A percentile compares a stretch with the other conserved stretches of the same genome.
phyloP scores from a whole-genome alignment of 2,329 filamentous ascomycete species.

The Trichophyton schoenleinii region DNA sequence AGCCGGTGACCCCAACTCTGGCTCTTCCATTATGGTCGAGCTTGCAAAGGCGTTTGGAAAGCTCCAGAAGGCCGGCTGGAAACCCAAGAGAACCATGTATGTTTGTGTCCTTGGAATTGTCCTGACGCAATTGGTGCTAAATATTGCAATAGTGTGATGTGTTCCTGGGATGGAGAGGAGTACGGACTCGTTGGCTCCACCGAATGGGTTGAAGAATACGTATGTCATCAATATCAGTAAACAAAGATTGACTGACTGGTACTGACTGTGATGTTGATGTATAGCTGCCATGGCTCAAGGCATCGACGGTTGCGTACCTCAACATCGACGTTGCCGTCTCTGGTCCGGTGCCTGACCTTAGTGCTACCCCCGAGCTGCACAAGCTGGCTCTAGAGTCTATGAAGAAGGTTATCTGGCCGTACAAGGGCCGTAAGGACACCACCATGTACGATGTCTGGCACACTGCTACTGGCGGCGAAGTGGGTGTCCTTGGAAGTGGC shows the following conservation, averaged over 20 bases:
- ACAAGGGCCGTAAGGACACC: conserved; percentile 24
- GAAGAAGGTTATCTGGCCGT: conserved; percentile 34
- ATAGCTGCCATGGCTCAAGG: conserved; percentile 34
- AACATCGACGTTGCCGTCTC: conserved; percentile 41
- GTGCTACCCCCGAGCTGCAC: conserved; percentile 32
- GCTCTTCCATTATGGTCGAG: conserved; percentile 39
- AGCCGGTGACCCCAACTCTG: conserved; percentile 42
- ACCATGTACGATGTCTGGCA: conserved; percentile 38
- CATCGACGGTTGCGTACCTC: conserved; percentile 36
- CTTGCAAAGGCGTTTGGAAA: conserved; percentile 39
- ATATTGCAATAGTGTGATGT: conserved; percentile 16
- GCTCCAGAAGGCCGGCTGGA: conserved; percentile 39
- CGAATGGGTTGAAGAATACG: conserved; percentile 40
- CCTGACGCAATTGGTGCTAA: background rate
- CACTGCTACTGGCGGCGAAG: conserved; percentile 21
- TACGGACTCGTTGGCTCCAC: conserved; percentile 31
- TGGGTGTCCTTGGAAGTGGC: conserved; percentile 35
- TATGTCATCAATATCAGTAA: conserved; percentile 5
- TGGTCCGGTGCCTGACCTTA: conserved; percentile 30
- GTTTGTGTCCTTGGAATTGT: background rate
- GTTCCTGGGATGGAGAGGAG: conserved; percentile 28
- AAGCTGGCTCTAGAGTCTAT: conserved; percentile 22
- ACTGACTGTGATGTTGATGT: conserved; percentile 1
- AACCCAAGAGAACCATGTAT: conserved; percentile 39
- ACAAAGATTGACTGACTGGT: background rate